phyloP scores from a whole-genome alignment of 2,329 filamentous ascomycete species.

The Ophiocordyceps australis region DNA sequence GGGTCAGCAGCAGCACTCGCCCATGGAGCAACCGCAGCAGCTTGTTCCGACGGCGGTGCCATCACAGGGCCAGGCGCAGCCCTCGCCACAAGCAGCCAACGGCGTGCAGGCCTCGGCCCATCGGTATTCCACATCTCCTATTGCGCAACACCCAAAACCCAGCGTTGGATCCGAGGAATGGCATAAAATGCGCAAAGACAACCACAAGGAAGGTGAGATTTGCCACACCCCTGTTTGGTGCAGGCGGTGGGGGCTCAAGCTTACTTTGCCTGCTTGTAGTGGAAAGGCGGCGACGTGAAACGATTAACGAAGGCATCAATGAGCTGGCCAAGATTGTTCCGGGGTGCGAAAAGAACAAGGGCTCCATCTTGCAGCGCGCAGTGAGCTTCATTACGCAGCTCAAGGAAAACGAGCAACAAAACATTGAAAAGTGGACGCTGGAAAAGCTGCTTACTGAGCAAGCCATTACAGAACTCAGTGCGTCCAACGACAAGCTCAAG shows the following conservation, averaged over 20 bases:
- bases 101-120: slow-evolving; percentile 14
- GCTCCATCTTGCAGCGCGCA: slow-evolving; percentile 82
- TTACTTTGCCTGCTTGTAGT: slow-evolving; percentile 34
- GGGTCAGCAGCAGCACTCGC: not conserved
- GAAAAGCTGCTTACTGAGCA: slow-evolving; percentile 84
- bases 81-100: slow-evolving; percentile 17
- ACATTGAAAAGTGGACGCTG: slow-evolving; percentile 85
- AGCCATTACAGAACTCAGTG: slow-evolving; percentile 72
- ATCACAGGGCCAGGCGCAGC: slow-evolving; percentile 1
- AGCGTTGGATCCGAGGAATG: slow-evolving; percentile 93
- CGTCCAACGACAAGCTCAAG: slow-evolving; percentile 76
- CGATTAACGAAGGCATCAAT: slow-evolving; percentile 97
- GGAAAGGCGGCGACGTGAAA: slow-evolving; percentile 87
- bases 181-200: slow-evolving; percentile 94
- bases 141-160: slow-evolving; percentile 46
- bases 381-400: slow-evolving; percentile 90
- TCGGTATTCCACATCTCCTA: slow-evolving; percentile 17
- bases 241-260: slow-evolving; percentile 1
- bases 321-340: slow-evolving; percentile 96
- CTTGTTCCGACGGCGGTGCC: not conserved
- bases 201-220: slow-evolving; percentile 84
- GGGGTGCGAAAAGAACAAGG: slow-evolving; percentile 97
- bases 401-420: slow-evolving; percentile 84
- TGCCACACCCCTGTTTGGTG: not conserved
- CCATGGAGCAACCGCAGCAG: not conserved